phyloP scores from a whole-genome alignment of 2,329 filamentous ascomycete species.

The Pseudocercospora ulei region DNA sequence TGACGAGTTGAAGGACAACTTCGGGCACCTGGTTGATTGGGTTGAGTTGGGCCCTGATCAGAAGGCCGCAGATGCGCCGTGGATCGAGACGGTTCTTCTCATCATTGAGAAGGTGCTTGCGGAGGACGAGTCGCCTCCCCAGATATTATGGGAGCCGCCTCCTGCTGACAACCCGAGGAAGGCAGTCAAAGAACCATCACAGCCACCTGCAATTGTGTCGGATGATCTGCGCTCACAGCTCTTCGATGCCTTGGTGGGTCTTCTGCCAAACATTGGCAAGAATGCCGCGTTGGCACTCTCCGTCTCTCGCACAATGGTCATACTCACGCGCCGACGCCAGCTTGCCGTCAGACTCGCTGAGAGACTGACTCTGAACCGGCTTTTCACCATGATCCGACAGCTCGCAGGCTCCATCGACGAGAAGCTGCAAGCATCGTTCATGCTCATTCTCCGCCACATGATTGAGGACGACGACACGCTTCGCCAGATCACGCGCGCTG shows the following conservation, averaged over 20 bases:
- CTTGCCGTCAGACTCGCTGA: conserved; percentile 70
- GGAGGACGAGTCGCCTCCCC: conserved; percentile 71
- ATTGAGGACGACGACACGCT: conserved; percentile 88
- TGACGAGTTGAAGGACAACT: conserved; percentile 64
- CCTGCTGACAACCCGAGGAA: conserved; percentile 38
- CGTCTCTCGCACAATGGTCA: conserved; percentile 70
- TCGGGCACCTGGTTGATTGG: conserved; percentile 66
- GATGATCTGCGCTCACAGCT: conserved; percentile 59
- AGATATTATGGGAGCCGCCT: conserved; percentile 56
- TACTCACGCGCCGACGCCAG: conserved; percentile 68
- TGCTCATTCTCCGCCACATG: conserved; percentile 82
- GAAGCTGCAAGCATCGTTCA: conserved; percentile 63
- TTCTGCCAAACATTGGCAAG: conserved; percentile 78
- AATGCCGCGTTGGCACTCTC: conserved; percentile 77
- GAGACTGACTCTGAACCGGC: conserved; percentile 75
- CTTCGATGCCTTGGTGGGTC: conserved; percentile 66
- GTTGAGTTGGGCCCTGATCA: conserved; percentile 60
- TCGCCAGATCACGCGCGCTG: conserved; percentile 81
- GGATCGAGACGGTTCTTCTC: conserved; percentile 82
- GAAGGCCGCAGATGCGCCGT: conserved; percentile 68
- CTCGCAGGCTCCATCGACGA: conserved; percentile 68
- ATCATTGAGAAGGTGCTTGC: conserved; percentile 85
- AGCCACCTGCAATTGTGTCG: conserved; percentile 54
- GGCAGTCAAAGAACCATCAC: conserved; percentile 45
- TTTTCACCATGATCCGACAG: conserved; percentile 95